phyloP scores from a whole-genome alignment of 306 rosid species.

The Sicyos baderoa region DNA sequence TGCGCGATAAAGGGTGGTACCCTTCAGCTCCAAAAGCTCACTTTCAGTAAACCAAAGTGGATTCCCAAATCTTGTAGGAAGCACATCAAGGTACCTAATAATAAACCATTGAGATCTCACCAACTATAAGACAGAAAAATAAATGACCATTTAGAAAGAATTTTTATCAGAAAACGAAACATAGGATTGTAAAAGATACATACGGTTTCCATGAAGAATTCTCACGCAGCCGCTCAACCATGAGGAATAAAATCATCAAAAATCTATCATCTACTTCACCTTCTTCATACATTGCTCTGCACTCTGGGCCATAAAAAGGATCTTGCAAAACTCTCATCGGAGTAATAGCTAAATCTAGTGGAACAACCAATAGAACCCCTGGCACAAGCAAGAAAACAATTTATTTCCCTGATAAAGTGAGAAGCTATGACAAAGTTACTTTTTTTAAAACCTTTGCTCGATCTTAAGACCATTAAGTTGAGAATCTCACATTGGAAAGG shows the following conservation, averaged over 20 bases:
- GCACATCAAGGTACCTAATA: slow-evolving; percentile 85
- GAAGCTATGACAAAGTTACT: not conserved
- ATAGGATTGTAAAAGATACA: slow-evolving; percentile 32
- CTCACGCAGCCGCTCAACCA: slow-evolving; percentile 68
- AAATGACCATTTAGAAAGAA: not conserved
- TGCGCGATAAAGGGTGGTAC: slow-evolving; percentile 69
- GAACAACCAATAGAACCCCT: slow-evolving; percentile 80
- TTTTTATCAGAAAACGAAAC: slow-evolving; percentile 1
- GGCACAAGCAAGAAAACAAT: slow-evolving; percentile 17
- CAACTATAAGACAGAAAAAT: slow-evolving; percentile 17
- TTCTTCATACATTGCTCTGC: slow-evolving; percentile 83
- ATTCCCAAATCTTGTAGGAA: slow-evolving; percentile 70
- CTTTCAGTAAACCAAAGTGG: slow-evolving; percentile 83
- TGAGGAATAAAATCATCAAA: slow-evolving; percentile 63
- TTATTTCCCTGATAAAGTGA: slow-evolving; percentile 10
- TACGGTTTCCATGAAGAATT: slow-evolving; percentile 95
- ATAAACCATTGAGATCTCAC: slow-evolving; percentile 24
- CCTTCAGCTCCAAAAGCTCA: slow-evolving; percentile 73
- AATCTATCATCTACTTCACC: slow-evolving; percentile 93
- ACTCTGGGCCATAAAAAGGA: slow-evolving; percentile 73
- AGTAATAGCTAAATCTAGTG: slow-evolving; percentile 79
- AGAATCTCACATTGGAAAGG: too few species aligned
- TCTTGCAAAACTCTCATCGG: slow-evolving; percentile 98
- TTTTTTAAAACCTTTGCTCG: too few species aligned
- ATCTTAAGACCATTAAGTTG: too few species aligned